These are phyloP conservation scores for Trichophaea hybrida DNA, from an alignment of 2,329 filamentous ascomycete species.

Conservation along the genomic window DNA sequence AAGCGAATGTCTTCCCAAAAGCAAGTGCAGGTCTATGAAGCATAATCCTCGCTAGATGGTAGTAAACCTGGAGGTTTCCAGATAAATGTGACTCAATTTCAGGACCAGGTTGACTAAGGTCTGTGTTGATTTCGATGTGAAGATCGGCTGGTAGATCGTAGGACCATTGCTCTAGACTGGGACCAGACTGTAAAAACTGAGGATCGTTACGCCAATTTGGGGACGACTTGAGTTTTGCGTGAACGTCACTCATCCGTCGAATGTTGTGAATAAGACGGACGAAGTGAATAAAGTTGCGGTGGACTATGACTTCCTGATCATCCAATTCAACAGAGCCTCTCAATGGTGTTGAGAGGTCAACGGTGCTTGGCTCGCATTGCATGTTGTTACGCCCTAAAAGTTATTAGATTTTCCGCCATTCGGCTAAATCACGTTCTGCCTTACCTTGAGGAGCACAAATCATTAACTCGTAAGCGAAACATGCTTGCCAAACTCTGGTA, in stretches of 20 bases:
- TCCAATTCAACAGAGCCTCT: constrained; percentile 21
- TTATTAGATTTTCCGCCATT: neutral
- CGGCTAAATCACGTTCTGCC: constrained; percentile 11
- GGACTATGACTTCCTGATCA: constrained; percentile 31
- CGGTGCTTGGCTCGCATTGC: constrained; percentile 25
- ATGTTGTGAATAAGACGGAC: constrained; percentile 64
- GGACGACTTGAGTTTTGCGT: constrained; percentile 52
- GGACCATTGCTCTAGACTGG: constrained; percentile 61
- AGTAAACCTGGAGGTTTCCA: constrained; percentile 80
- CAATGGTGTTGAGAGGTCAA: constrained; percentile 25
- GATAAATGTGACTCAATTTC: constrained; percentile 59
- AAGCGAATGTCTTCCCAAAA: constrained; percentile 55
- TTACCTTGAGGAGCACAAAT: constrained; percentile 83
- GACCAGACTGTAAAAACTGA: constrained; percentile 64
- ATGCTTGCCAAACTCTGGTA: constrained; percentile 76
- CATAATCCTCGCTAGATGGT: constrained; percentile 71
- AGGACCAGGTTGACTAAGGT: constrained; percentile 70
- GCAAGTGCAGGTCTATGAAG: constrained; percentile 75
- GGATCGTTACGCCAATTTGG: constrained; percentile 74
- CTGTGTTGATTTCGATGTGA: constrained; percentile 58
- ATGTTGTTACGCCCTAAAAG: constrained; percentile 24
- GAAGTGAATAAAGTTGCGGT: constrained; percentile 72
- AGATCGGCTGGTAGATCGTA: constrained; percentile 65
- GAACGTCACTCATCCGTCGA: constrained; percentile 59
- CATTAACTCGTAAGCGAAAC: constrained; percentile 80